A percentile compares a stretch with the other conserved stretches of the same genome.
These are phyloP conservation scores for Hirschioporus abietinus DNA, from an alignment of 768 basidiomycete species.

Conservation along the genomic window DNA sequence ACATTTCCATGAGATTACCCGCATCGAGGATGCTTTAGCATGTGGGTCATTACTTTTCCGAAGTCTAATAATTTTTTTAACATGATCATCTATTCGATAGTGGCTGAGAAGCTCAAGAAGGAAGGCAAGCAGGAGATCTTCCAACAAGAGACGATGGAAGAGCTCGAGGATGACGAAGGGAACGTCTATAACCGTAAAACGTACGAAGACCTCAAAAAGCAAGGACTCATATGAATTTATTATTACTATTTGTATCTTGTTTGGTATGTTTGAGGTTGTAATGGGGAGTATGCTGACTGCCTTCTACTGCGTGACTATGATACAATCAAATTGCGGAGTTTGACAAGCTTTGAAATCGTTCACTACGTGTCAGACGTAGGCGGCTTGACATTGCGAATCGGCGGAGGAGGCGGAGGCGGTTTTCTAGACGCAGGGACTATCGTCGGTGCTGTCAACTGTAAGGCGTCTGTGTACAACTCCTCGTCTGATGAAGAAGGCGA, in stretches of 20 bases:
- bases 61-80: background rate
- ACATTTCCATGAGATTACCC: conserved; percentile 98
- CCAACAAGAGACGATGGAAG: conserved; percentile 93
- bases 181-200: conserved; percentile 98
- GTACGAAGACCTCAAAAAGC: conserved; percentile 96
- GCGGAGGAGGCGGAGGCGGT: conserved; percentile 43
- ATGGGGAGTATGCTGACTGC: conserved; percentile 2
- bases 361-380: conserved; percentile 2
- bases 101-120: conserved; percentile 95
- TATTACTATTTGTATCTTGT: conserved; percentile 2
- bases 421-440: conserved; percentile 34
- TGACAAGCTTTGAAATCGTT: background rate
- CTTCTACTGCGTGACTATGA: background rate
- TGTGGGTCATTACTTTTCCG: conserved; percentile 46
- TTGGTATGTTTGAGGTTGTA: conserved; percentile 8
- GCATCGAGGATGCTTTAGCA: conserved; percentile 92
- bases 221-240: conserved; percentile 67
- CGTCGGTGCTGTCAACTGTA: conserved; percentile 60
- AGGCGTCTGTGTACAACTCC: conserved; percentile 72
- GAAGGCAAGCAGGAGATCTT: conserved; percentile 95
- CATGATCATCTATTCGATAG: conserved; percentile 31
- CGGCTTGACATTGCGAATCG: conserved; percentile 28
- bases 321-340: background rate
- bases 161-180: conserved; percentile 96
- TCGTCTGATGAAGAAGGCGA: conserved; percentile 84